A percentile compares a stretch with the other conserved stretches of the same genome.
These are phyloP conservation scores for Salvia rosmarinus DNA, from an alignment of 257 asterid species.

Conservation along the genomic window DNA sequence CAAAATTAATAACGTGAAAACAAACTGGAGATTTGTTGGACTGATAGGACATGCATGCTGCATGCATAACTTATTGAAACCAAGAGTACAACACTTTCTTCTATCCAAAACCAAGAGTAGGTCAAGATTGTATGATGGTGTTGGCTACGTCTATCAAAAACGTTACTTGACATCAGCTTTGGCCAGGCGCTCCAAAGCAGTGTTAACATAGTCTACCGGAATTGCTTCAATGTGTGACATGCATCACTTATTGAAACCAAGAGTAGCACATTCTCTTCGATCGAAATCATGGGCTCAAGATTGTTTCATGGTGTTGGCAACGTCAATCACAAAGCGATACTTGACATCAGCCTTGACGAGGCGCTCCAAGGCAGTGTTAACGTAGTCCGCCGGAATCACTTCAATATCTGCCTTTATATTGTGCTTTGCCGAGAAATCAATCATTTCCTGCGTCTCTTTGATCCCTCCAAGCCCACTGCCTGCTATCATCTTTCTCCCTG, in stretches of 20 bases:
- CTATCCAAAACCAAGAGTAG: too few species aligned
- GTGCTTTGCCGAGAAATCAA: slow-evolving; percentile 7
- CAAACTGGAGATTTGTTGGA: too few species aligned
- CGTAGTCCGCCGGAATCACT: slow-evolving; percentile 32
- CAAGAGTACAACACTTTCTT: too few species aligned
- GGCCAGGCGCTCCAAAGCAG: slow-evolving; percentile 39
- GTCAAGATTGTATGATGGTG: slow-evolving; percentile 28
- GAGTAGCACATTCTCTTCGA: too few species aligned
- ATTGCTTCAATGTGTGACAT: slow-evolving; percentile 42
- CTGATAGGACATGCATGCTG: too few species aligned
- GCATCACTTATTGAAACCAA: too few species aligned
- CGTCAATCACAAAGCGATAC: slow-evolving; percentile 47
- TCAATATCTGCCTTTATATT: slow-evolving; percentile 36
- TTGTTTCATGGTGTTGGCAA: slow-evolving; percentile 32
- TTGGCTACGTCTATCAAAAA: slow-evolving; percentile 44
- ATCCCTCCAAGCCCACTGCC: slow-evolving; percentile 48
- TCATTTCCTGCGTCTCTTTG: background rate
- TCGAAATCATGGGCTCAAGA: too few species aligned
- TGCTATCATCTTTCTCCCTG: slow-evolving; percentile 32
- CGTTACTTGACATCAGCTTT: slow-evolving; percentile 44
- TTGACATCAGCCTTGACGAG: slow-evolving; percentile 38
- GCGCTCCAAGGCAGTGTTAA: slow-evolving; percentile 42
- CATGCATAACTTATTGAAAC: too few species aligned
- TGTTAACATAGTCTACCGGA: slow-evolving; percentile 33
- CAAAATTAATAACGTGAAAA: too few species aligned